Evolutionary conservation across 2,329 filamentous ascomycete species (phyloP).

Genomic region (Fusarium heterosporum): DNA sequence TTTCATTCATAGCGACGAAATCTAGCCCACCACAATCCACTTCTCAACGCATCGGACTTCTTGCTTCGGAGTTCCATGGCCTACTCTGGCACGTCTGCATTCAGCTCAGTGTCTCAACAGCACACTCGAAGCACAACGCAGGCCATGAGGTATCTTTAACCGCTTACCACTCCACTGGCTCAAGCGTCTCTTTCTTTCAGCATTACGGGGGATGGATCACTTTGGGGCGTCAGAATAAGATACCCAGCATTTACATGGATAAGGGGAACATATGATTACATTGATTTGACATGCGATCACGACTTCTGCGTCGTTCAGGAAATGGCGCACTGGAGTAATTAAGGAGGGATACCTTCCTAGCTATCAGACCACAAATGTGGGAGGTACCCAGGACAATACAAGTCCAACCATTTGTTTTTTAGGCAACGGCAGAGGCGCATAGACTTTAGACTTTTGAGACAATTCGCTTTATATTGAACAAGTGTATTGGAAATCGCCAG

Average conservation of each 20-base stretch:
- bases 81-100: slow-evolving; percentile 2
- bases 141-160: slow-evolving; percentile 5
- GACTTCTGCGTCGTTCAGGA: slow-evolving; percentile 21
- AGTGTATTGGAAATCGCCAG: not conserved
- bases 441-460: slow-evolving; percentile 25
- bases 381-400: slow-evolving; percentile 8
- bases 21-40: not conserved
- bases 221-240: slow-evolving; percentile 37
- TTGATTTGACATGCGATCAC: slow-evolving; percentile 31
- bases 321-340: slow-evolving; percentile 41
- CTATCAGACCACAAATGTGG: not conserved
- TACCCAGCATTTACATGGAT: slow-evolving; percentile 49
- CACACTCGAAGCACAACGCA: not conserved
- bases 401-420: slow-evolving; percentile 14
- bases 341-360: slow-evolving; percentile 10
- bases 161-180: not conserved
- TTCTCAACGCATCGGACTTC: not conserved
- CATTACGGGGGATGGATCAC: slow-evolving; percentile 14
- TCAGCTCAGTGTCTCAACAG: slow-evolving; percentile 9
- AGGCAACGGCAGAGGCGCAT: slow-evolving; percentile 22
- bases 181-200: slow-evolving; percentile 27
- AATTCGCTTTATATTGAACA: not conserved
- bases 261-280: slow-evolving; percentile 31
- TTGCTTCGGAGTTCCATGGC: not conserved
- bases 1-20: not conserved